Evolutionary conservation across 2,329 filamentous ascomycete species (phyloP).

Genomic region (Ophiostoma piceae): DNA sequence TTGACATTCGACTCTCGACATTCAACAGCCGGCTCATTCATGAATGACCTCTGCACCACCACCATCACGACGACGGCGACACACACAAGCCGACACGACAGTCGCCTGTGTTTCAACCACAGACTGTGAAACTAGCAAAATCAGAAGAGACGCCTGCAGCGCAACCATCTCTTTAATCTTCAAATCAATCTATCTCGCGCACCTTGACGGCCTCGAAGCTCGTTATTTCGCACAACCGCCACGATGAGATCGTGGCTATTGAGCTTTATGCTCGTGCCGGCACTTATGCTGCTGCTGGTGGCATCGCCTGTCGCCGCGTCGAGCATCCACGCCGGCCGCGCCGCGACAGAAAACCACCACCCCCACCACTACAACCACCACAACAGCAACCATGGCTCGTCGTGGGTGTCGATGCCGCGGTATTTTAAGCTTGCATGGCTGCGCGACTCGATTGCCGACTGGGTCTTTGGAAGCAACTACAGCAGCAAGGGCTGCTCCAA

Average conservation of each 20-base stretch:
- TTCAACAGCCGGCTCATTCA: neutral
- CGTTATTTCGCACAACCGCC: neutral
- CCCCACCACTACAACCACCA: neutral
- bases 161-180: neutral
- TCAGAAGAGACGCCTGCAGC: neutral
- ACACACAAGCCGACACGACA: neutral
- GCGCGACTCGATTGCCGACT: constrained; percentile 36
- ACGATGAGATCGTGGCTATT: constrained; percentile 19
- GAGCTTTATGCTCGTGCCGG: constrained; percentile 10
- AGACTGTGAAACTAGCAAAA: neutral
- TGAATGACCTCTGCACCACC: neutral
- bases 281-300: constrained; percentile 1
- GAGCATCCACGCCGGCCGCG: neutral
- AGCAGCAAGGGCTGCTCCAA: neutral
- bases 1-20: neutral
- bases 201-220: constrained; percentile 1
- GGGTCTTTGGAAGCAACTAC: constrained; percentile 13
- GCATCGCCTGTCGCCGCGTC: constrained; percentile 15
- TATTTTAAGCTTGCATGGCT: constrained; percentile 49
- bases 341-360: constrained; percentile 3
- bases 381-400: neutral
- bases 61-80: neutral
- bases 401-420: constrained; percentile 15
- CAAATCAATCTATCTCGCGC: neutral
- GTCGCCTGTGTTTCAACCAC: neutral